Evolutionary conservation across 1,139 yeast genomes (phyloP), one percentile per base, ranked within the genome.

Genomic region (Pichia sp.): DNA sequence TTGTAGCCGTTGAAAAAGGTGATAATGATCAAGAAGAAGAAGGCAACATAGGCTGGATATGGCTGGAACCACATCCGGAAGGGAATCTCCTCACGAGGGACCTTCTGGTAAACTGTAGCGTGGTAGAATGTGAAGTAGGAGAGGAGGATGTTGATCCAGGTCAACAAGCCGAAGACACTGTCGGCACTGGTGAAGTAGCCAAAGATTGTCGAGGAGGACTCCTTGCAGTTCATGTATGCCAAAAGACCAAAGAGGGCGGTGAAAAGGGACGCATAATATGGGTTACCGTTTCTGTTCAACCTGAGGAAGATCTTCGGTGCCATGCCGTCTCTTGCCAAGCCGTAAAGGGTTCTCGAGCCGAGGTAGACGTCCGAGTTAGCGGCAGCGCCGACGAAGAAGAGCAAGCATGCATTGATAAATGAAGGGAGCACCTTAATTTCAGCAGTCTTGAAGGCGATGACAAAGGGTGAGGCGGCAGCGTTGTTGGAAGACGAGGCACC

Each of bases 41-140:
- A 52, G 18, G 64, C 62, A 28, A 61, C 49, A 48, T 64, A 66
- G 4, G 65, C 61, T 13, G 59, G 56, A 43, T 59, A 65, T 7
- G 68, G 68, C 52, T 63, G 67, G 12, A 47, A 46, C 50, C 56
- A 53, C 45, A 53, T 46, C 9, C 56, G 23, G 23, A 53, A 53
- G 18, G 67, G 61, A 16, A 65, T 57, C 7, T 57, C 55, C 41
- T 55, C 56, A 46, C 48, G 50, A 8, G 51, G 40, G 18, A 60
- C 44, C n/a, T 52, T 53, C 41, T 60, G 65, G 25, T 39, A 48
- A 5, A 40, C 49, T 3, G 57, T 49, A 5, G 91, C 95, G 58
- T 72, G 73, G 73, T 74, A 75, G 70, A 85, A 87, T 60, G 76
- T 74, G 51, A 84, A 71, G 67, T 83, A 87, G 41, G 87, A 82